These are phyloP conservation scores for Quercus suber DNA, from an alignment of 306 rosid species.

Conservation along the genomic window DNA sequence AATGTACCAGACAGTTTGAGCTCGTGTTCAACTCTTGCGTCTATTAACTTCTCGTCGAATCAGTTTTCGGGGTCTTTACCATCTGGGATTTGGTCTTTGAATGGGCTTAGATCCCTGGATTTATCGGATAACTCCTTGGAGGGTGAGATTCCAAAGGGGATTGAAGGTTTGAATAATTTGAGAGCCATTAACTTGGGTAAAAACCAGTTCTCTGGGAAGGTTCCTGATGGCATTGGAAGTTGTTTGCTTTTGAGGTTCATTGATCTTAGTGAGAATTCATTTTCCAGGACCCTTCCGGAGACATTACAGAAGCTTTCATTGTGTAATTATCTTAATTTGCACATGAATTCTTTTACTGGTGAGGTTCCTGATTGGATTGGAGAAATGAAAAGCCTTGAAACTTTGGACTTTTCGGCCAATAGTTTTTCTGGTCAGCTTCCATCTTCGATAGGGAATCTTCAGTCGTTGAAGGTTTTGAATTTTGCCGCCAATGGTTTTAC, in stretches of 20 bases:
- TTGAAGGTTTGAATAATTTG: constrained; percentile 62
- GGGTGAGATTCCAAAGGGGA: constrained; percentile 60
- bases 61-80: constrained; percentile 74
- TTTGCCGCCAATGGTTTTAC: constrained; percentile 63
- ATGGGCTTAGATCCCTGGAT: constrained; percentile 76
- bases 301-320: constrained; percentile 59
- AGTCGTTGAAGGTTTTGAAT: constrained; percentile 59
- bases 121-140: constrained; percentile 70
- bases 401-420: constrained; percentile 69
- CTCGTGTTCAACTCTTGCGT: constrained; percentile 66
- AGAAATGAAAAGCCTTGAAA: constrained; percentile 69
- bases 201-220: constrained; percentile 64
- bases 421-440: constrained; percentile 75
- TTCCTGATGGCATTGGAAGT: constrained; percentile 80
- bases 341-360: constrained; percentile 63
- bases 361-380: constrained; percentile 80
- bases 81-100: constrained; percentile 65
- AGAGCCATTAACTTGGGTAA: constrained; percentile 57
- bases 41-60: constrained; percentile 60
- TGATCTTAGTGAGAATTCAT: constrained; percentile 75
- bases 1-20: constrained; percentile 62
- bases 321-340: constrained; percentile 57
- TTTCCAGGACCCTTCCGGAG: constrained; percentile 64
- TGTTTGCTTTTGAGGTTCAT: constrained; percentile 82
- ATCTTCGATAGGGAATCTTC: constrained; percentile 60